Evolutionary conservation across 2,329 filamentous ascomycete genomes (phyloP).

Genomic region (Alternaria sp.): DNA sequence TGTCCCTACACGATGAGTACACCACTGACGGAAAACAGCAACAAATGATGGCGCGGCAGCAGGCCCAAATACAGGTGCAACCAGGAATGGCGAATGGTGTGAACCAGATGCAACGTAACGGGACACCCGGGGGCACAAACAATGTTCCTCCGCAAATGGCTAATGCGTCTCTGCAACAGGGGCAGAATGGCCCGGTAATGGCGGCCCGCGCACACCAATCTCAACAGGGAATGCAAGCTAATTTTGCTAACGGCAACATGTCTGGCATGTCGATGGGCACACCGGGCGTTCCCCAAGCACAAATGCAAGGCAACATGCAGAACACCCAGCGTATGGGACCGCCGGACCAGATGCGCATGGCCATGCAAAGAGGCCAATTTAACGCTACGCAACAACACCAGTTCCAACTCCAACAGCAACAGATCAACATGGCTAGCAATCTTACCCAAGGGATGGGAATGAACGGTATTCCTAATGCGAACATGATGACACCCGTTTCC

Average conservation of each 20-base stretch:
- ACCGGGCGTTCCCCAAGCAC: slow-evolving; percentile 71
- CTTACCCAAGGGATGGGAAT: slow-evolving; percentile 40
- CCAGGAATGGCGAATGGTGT: slow-evolving; percentile 45
- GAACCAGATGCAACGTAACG: slow-evolving; percentile 52
- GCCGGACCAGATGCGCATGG: slow-evolving; percentile 48
- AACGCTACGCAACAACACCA: slow-evolving; percentile 43
- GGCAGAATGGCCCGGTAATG: slow-evolving; percentile 41
- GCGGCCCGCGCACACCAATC: slow-evolving; percentile 41
- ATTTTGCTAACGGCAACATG: slow-evolving; percentile 56
- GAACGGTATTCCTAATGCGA: slow-evolving; percentile 45
- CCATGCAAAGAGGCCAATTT: slow-evolving; percentile 47
- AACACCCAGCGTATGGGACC: slow-evolving; percentile 64
- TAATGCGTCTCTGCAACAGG: slow-evolving; percentile 36
- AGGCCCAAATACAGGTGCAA: slow-evolving; percentile 48
- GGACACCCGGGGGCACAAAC: slow-evolving; percentile 45
- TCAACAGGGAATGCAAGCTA: slow-evolving; percentile 55
- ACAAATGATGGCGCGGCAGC: slow-evolving; percentile 46
- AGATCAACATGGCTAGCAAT: slow-evolving; percentile 46
- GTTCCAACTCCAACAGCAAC: slow-evolving; percentile 47
- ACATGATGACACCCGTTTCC: slow-evolving; percentile 42
- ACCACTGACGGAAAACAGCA: slow-evolving; percentile 35
- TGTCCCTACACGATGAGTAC: not conserved
- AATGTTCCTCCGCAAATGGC: slow-evolving; percentile 40
- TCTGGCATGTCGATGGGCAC: slow-evolving; percentile 59
- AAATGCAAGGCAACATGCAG: slow-evolving; percentile 67